A percentile compares a stretch with the other conserved stretches of the same genome.
These are phyloP conservation scores for Kondoa subrosea DNA, from an alignment of 768 basidiomycete genomes.

Conservation along the genomic window DNA sequence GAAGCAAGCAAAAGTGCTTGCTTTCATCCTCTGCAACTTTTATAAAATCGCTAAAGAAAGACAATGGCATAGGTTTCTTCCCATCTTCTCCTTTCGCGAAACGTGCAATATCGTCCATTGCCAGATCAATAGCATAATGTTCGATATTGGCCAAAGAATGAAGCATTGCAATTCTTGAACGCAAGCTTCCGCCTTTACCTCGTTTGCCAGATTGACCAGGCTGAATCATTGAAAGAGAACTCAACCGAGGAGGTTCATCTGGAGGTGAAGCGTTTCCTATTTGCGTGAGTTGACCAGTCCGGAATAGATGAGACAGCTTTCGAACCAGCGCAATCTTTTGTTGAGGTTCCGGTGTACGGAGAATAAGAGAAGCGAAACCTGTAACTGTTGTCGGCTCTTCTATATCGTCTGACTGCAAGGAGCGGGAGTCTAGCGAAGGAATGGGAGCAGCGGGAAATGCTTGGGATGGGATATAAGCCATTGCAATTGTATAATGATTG, in stretches of 20 bases:
- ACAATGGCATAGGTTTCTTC: slow-evolving; percentile 42
- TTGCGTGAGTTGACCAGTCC: slow-evolving; percentile 50
- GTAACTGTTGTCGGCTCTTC: slow-evolving; percentile 46
- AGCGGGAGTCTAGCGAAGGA: not conserved
- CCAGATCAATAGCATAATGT: slow-evolving; percentile 48
- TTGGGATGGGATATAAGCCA: not conserved
- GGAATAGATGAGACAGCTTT: slow-evolving; percentile 51
- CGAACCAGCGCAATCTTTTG: slow-evolving; percentile 46
- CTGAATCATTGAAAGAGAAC: slow-evolving; percentile 42
- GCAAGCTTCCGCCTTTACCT: slow-evolving; percentile 37
- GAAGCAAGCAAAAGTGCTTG: slow-evolving; percentile 64
- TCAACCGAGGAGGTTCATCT: slow-evolving; percentile 49
- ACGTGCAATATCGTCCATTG: slow-evolving; percentile 44
- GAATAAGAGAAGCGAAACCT: slow-evolving; percentile 60
- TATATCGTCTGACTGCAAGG: slow-evolving; percentile 1
- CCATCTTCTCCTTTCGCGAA: slow-evolving; percentile 40
- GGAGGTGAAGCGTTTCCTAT: slow-evolving; percentile 41
- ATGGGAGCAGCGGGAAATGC: slow-evolving; percentile 3
- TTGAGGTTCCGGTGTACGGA: slow-evolving; percentile 55
- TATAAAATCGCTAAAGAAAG: slow-evolving; percentile 31
- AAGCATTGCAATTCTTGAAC: slow-evolving; percentile 55
- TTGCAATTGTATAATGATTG: not conserved
- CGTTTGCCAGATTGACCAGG: slow-evolving; percentile 47
- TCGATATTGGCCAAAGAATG: slow-evolving; percentile 73
- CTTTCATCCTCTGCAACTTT: slow-evolving; percentile 72